Base-by-base conservation (phyloP, 352 stramenopile genomes). In the Phytophthora pseudosyringae region DNA sequence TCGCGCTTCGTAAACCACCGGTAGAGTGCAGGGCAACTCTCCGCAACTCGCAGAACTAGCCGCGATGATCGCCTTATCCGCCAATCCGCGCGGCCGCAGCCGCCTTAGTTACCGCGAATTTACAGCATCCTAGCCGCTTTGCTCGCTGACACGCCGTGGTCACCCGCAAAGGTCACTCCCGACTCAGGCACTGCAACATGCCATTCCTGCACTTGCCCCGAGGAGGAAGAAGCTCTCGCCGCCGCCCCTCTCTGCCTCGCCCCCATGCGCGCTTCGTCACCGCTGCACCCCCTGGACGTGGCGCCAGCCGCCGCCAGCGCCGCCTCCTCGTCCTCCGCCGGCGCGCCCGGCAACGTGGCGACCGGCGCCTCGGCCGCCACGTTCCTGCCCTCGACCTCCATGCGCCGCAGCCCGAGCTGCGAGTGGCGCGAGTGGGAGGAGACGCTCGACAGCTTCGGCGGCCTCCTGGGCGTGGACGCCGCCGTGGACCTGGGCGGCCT, bases 401-500 rank as follows among this genome's bases (percentile, higher is more conserved):
- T 78, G 44, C 72, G 46, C 38, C 54, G 67, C 53, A 80, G 53
- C 32, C 56, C 73, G 25, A 81, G 67, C 70, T 67, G 46, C 44
- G 73, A 81, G 38, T 81, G 69, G 73, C 63, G 56, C 43, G 69
- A 78, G 33, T 81, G 73, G 73, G 73, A 81, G 32, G 70, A 72
- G 18, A 73, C 54, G 18, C 67, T 81, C 33, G 70, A 79, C 51
- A 60, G 46, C 52, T 72, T 77, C 36, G 56, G 40, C 12, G 39
- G 59, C 7, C 45, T 67, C 4, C 5, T 64, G 43, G 55, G 50
- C 28, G 41, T 64, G 6, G 54, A 69, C 48, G 45, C 54, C 36
- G 39, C 33, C 40, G 65, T 82, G 36, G 83, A 93, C 25, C 53
- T 92, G 18, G 68, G 67, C 15, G 71, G 82, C 16, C 71, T 90